Evolutionary conservation across 352 stramenopile species (phyloP).

Genomic region (Phytophthora foliorum): DNA sequence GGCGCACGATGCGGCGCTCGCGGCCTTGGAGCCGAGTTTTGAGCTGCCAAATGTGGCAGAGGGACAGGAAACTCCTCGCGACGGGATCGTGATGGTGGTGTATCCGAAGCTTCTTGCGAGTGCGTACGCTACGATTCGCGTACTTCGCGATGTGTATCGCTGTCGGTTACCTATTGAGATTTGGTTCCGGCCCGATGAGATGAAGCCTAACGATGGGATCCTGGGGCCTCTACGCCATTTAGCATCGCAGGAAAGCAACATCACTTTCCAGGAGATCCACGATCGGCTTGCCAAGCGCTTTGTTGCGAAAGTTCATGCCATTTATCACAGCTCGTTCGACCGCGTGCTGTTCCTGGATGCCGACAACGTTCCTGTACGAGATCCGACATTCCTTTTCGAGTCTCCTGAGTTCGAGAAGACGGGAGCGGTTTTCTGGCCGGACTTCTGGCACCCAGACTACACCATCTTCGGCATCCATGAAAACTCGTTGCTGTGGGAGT

Average conservation of each 20-base stretch:
- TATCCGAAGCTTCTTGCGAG: slow-evolving; percentile 58
- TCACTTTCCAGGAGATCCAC: slow-evolving; percentile 39
- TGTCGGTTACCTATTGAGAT: slow-evolving; percentile 62
- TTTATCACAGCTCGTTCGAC: slow-evolving; percentile 54
- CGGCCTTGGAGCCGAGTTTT: slow-evolving; percentile 20
- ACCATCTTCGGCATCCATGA: slow-evolving; percentile 63
- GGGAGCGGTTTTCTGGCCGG: slow-evolving; percentile 67
- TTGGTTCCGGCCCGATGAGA: slow-evolving; percentile 53
- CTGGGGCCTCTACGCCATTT: slow-evolving; percentile 36
- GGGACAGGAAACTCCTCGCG: background rate
- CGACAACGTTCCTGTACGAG: slow-evolving; percentile 59
- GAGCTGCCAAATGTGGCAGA: slow-evolving; percentile 12
- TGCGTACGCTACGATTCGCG: slow-evolving; percentile 49
- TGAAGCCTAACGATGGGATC: slow-evolving; percentile 33
- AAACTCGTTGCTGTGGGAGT: slow-evolving; percentile 57
- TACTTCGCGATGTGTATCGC: slow-evolving; percentile 38
- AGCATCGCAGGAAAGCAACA: slow-evolving; percentile 23
- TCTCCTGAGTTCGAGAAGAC: slow-evolving; percentile 43
- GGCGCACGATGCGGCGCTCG: background rate
- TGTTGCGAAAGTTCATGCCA: slow-evolving; percentile 57
- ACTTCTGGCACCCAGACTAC: slow-evolving; percentile 61
- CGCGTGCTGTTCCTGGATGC: slow-evolving; percentile 62
- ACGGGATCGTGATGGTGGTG: slow-evolving; percentile 60
- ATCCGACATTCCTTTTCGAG: slow-evolving; percentile 47
- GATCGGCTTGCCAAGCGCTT: slow-evolving; percentile 43